Base-by-base conservation (phyloP, 2,329 filamentous ascomycete species). In the Sordariomycetes sp. region DNA sequence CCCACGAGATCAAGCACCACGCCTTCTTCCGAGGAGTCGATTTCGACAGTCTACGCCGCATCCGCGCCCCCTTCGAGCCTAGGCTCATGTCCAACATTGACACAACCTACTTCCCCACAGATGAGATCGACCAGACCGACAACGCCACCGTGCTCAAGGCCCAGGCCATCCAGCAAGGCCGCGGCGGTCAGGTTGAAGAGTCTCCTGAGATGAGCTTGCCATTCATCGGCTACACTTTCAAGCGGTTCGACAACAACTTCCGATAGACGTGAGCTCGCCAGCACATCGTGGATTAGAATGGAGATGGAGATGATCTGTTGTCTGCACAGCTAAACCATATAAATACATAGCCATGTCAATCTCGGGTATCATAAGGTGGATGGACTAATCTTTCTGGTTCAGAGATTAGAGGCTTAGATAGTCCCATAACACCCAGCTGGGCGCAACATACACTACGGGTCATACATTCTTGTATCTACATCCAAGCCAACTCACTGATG, bases 91-190 rank as follows among this genome's bases (percentile, higher is more conserved):
- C 86, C 42, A 92, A 92, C 58, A 83, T 94, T 49, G 92, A 98
- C 55, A 94, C 92, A 15, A 90, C 88, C 30, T 96, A 98, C 69
- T 98, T 98, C 78, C 92, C 92, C 8, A 95, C 87, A 34, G 92
- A 98, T 54, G 92, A 98, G 61, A 95, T 98, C 53, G 87, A 94
- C 49, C 90, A 96, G 66, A 90, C 87, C 36, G 88, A 95, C 58
- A 94, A 87, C 43, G 86, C 84, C 36, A 92, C 87, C 17, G 73
- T 85, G 44, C 74, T 94, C 50, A 84, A 86, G 55, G 85, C 85
- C 15, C 85, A 93, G 59, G 86, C 85, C 32, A 73, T 82, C 42
- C 79, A 82, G 40, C 72, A 79, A 49, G 76, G 77, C 33, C 70
- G 71, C 46, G 65, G 45, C 12, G 54, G 52, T 25, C 58, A 59